Evolutionary conservation across 495 filamentous ascomycete genomes (phyloP).

Genomic region (Pyrenula aspistea): DNA sequence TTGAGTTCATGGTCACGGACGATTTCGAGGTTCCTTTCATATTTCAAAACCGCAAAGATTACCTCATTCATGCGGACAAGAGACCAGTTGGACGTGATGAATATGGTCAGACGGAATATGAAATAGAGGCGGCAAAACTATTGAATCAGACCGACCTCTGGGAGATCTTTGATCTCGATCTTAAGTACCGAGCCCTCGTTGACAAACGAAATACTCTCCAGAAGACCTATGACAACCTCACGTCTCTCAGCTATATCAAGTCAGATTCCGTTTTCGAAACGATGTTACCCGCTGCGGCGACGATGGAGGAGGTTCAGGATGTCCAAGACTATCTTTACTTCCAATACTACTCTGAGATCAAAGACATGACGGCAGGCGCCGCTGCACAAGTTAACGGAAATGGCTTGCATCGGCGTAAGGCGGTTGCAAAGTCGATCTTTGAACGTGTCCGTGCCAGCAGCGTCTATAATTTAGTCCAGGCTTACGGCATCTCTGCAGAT

Average conservation of each 20-base stretch:
- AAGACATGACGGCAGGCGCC: slow-evolving; percentile 38
- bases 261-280: slow-evolving; percentile 56
- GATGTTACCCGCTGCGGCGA: slow-evolving; percentile 59
- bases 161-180: slow-evolving; percentile 85
- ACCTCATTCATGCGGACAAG: slow-evolving; percentile 85
- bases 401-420: slow-evolving; percentile 60
- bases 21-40: slow-evolving; percentile 93
- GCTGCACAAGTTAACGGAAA: slow-evolving; percentile 40
- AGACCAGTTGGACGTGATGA: slow-evolving; percentile 39
- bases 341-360: slow-evolving; percentile 72
- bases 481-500: slow-evolving; percentile 83
- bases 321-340: slow-evolving; percentile 95
- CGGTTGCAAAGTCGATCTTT: slow-evolving; percentile 59
- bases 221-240: slow-evolving; percentile 61
- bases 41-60: slow-evolving; percentile 95
- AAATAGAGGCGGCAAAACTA: slow-evolving; percentile 71
- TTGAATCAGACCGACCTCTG: slow-evolving; percentile 87
- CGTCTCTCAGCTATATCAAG: slow-evolving; percentile 31
- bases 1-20: slow-evolving; percentile 87
- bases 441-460: slow-evolving; percentile 71
- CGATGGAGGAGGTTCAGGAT: slow-evolving; percentile 91
- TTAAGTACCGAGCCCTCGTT: slow-evolving; percentile 81
- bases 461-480: slow-evolving; percentile 71
- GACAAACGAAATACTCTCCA: slow-evolving; percentile 82
- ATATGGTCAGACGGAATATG: slow-evolving; percentile 55